Evolutionary conservation across 1,139 yeast genomes (phyloP).

Genomic region (Yamadazyma sp.): DNA sequence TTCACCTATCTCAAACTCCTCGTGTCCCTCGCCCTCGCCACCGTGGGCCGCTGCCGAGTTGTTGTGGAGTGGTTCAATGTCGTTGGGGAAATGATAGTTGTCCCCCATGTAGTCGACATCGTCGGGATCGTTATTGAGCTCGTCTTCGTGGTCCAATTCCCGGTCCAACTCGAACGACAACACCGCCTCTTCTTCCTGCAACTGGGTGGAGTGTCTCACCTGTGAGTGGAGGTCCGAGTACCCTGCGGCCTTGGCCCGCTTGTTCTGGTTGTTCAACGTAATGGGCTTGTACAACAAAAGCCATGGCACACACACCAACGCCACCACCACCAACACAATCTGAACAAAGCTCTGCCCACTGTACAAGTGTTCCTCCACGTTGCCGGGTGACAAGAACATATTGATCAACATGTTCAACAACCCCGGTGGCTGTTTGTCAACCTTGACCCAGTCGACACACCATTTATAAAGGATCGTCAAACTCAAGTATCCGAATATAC

Average conservation of each 20-base stretch:
- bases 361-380: conserved; percentile 77
- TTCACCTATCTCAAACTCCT: conserved; percentile 78
- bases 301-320: conserved; percentile 95
- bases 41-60: conserved; percentile 24
- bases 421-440: conserved; percentile 83
- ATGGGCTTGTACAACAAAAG: conserved; percentile 85
- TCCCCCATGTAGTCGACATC: conserved; percentile 21
- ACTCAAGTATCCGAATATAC: conserved; percentile 89
- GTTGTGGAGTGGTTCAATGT: conserved; percentile 44
- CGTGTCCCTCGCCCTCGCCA: conserved; percentile 29
- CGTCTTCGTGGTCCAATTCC: conserved; percentile 13
- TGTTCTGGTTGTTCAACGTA: conserved; percentile 49
- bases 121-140: conserved; percentile 21
- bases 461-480: conserved; percentile 88
- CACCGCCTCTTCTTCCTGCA: conserved; percentile 37
- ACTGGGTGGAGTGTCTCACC: conserved; percentile 29
- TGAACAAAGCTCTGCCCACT: conserved; percentile 85
- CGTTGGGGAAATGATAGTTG: conserved; percentile 44
- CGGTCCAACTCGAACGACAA: conserved; percentile 22
- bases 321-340: conserved; percentile 67
- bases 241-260: conserved; percentile 33
- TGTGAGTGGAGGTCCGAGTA: conserved; percentile 38
- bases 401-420: conserved; percentile 90
- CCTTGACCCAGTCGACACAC: conserved; percentile 87
- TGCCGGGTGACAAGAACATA: conserved; percentile 95